Evolutionary conservation across 2,329 filamentous ascomycete genomes (phyloP), one percentile per base, ranked within the genome.

Genomic region (Tolypocladium sp.): DNA sequence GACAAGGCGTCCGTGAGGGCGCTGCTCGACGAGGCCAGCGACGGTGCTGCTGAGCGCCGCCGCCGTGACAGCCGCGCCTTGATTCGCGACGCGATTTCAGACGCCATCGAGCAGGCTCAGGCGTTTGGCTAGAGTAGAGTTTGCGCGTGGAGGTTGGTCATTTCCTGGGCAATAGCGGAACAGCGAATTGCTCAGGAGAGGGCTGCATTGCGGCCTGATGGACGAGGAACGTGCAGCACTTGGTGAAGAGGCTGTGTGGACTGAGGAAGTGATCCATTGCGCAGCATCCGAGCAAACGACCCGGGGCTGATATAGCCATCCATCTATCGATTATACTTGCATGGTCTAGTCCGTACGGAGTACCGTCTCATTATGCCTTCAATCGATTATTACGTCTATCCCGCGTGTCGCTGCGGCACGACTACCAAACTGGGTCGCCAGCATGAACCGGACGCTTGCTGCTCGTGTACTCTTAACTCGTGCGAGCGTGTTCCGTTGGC

Each of bases 61-160:
- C 69, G 65, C 51, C 76, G 70, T 58, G 75, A 70, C 61, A 81
- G 75, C 62, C 74, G 78, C 65, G 77, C 76, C 68, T 76, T 75
- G 66, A 81, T 73, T 63, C 77, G 77, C 62, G 77, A 74, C 65
- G 71, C 75, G 59, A 81, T 67, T 63, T 79, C 76, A 42, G 67
- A 64, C 60, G 76, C 77, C 77, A 80, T 79, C 58, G 62, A 33
- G 9, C 25, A 17, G 38, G 38, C 46, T n/a, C 46, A 33, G 49
- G 30, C 46, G 30, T 7, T 35, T 52, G 27, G 2, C 49, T 5
- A 30, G 9, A 13, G 17, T 0, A 20, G 46, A 20, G 9, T 9
- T 9, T 52, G 15, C 27, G 27, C 4, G 27, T 6, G n/a, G 27
- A 51, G 46, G 46, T 3, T 52, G 27, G 20, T 52, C 46, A 52